Evolutionary conservation across 2,329 filamentous ascomycete genomes (phyloP).

Genomic region (Coleophoma eucalyptorum): DNA sequence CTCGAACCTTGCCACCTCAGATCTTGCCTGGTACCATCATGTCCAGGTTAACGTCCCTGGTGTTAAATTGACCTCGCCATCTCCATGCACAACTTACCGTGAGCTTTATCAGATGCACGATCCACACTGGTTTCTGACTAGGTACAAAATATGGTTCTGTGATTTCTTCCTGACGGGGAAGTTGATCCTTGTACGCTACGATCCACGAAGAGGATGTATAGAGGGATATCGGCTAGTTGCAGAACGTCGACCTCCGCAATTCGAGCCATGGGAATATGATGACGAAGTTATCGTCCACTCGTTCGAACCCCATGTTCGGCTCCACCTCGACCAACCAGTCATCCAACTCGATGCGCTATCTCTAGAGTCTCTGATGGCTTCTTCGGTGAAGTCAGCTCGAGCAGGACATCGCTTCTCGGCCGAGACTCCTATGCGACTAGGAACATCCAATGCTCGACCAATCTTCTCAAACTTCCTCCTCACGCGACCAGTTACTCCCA

Average conservation of each 20-base stretch:
- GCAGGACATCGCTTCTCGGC: slow-evolving; percentile 33
- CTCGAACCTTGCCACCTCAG: slow-evolving; percentile 54
- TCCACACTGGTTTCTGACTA: slow-evolving; percentile 79
- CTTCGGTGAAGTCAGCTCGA: slow-evolving; percentile 12
- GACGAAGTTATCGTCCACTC: slow-evolving; percentile 64
- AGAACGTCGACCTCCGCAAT: slow-evolving; percentile 48
- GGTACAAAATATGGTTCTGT: slow-evolving; percentile 80
- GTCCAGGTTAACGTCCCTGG: slow-evolving; percentile 67
- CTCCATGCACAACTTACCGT: slow-evolving; percentile 60
- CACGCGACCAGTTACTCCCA: slow-evolving; percentile 44
- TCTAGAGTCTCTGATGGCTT: slow-evolving; percentile 7
- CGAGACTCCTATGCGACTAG: slow-evolving; percentile 50
- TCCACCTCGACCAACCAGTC: slow-evolving; percentile 74
- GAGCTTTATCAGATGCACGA: slow-evolving; percentile 72
- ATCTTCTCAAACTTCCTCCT: slow-evolving; percentile 68
- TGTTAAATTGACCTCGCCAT: slow-evolving; percentile 45
- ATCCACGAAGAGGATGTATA: slow-evolving; percentile 69
- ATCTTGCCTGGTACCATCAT: slow-evolving; percentile 68
- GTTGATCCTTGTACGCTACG: slow-evolving; percentile 73
- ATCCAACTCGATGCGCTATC: slow-evolving; percentile 44
- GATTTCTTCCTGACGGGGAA: slow-evolving; percentile 72
- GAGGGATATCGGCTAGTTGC: slow-evolving; percentile 77
- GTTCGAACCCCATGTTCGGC: slow-evolving; percentile 65
- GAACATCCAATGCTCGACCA: slow-evolving; percentile 36
- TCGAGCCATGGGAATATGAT: slow-evolving; percentile 63